Base-by-base conservation (phyloP, 805 yeast genomes). In the Saccharomycopsis schoenii region DNA sequence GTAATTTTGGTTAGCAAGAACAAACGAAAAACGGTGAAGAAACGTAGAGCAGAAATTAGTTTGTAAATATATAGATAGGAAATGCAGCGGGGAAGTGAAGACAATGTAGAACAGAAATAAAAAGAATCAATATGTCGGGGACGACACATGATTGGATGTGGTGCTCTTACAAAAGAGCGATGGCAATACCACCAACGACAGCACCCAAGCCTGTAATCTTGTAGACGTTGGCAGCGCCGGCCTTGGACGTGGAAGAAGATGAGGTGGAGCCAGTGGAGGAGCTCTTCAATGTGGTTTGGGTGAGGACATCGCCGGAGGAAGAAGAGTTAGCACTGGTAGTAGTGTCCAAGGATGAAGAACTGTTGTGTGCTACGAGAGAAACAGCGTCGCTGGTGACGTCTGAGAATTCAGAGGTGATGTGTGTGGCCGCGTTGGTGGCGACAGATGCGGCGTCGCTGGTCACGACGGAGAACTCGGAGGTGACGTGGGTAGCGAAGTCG, bases 391-490 rank as follows among this genome's bases (percentile, higher is more conserved):
- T 29, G 17, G 43, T 24, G 9, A 40, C 39, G 9, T 39, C 14
- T 1, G 43, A 43, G 34, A 52, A 57, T 9, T 25, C 43, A 3
- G 56, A 36, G 37, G 56, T 37, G 17, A n/a, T 34, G 9, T 25
- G 19, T 17, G 36, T 39, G 15, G 58, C 50, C 11, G 34, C 25
- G 15, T n/a, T 25, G 12, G 60, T 41, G 15, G 60, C 34, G 25
- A 34, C 47, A 17, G 60, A 50, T 17, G 55, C 51, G 41, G 51
- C 62, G 19, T 25, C 50, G 25, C 56, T 55, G 21, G 51, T 58
- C 21, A 51, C 61, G 19, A 54, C 51, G 37, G 37, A 60, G 21
- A 17, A 57, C 39, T 15, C 62, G 21, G 60, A 56, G 15, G 62
- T 59, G n/a, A 34, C 60, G 25, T 39, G 52, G 21, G 56, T 25